Base-by-base conservation (phyloP, 2,329 filamentous ascomycete species). In the Magnaporthales sp. region DNA sequence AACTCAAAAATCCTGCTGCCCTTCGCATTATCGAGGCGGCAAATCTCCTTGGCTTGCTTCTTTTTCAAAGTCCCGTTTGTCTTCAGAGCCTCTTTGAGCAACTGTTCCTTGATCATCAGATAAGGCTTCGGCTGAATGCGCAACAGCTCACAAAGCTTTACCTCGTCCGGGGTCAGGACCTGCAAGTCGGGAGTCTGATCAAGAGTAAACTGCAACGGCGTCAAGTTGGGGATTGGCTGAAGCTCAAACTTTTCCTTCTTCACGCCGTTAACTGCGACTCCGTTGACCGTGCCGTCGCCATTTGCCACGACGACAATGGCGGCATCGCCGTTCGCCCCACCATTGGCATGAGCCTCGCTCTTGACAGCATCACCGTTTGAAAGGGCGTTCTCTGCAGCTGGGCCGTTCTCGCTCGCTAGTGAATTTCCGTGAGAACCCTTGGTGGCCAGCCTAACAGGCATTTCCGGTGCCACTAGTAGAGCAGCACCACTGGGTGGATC, bases 121-220 rank as follows among this genome's bases (percentile, higher is more conserved):
- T 97, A 99, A 1, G 95, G 92, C 80, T 99, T 99, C 0, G 95
- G 95, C 77, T 95, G 91, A 65, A 99, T 80, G 58, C 93, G 87
- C 15, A 96, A 84, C 56, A 90, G 84, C 71, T 91, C 91, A 79
- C 95, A 99, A 0, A 99, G 80, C 73, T 96, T 92, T 4, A 87
- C 82, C 77, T 99, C 95, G 70, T 96, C 92, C 0, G 88, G 84
- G 0, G 91, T 92, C 60, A 99, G 81, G 0, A 99, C 85, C 73
- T 98, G 95, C 30, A 94, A 78, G 75, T 98, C 95, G 0, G 91
- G 85, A 0, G 91, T 88, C 46, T 87, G 90, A 66, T 96, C 91
- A 71, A 89, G 89, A 67, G 86, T 89, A 67, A 96, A 83, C 65
- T 85, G 83, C 72, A 94, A 81, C 0, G 89, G 86, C 29, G 84